Conservation (phyloP, 2,329 filamentous ascomycete species). For the Scorias spongiosa region DNA sequence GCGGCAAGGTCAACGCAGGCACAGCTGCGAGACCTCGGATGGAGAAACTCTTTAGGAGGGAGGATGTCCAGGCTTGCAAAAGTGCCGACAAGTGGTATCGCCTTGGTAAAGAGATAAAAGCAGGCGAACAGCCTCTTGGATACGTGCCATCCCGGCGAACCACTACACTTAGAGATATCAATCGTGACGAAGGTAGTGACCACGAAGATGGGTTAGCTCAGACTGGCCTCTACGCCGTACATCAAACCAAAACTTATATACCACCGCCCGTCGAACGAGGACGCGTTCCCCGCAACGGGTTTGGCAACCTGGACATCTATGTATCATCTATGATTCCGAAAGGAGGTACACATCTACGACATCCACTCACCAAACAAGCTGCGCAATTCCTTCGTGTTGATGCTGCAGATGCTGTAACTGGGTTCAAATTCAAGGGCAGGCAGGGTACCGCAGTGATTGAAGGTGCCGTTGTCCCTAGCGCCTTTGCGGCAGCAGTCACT, state of each 20-base stretch:
- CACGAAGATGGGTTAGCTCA: conserved; percentile 32
- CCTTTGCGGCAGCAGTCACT: conserved; percentile 56
- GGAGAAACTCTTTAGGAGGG: conserved; percentile 68
- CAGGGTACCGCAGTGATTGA: conserved; percentile 71
- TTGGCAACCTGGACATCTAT: conserved; percentile 49
- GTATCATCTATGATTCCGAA: conserved; percentile 48
- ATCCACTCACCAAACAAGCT: conserved; percentile 49
- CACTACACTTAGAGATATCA: conserved; percentile 14
- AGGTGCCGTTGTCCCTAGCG: conserved; percentile 60
- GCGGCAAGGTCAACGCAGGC: conserved; percentile 64
- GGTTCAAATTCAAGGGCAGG: conserved; percentile 75
- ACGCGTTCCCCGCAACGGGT: conserved; percentile 47
- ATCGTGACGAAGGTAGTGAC: conserved; percentile 18
- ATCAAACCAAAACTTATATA: conserved; percentile 54
- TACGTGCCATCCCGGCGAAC: conserved; percentile 30
- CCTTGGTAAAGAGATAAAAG: conserved; percentile 62
- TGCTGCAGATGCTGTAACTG: conserved; percentile 77
- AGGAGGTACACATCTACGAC: conserved; percentile 42
- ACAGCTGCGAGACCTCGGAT: conserved; percentile 38
- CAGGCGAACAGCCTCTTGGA: conserved; percentile 70
- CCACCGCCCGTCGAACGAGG: conserved; percentile 64
- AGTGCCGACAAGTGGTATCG: conserved; percentile 86
- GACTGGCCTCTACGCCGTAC: conserved; percentile 44
- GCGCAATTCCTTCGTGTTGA: conserved; percentile 66
- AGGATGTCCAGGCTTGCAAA: conserved; percentile 62